Conservation (phyloP, 208 protist genomes). For the Angomonas desouzai region DNA sequence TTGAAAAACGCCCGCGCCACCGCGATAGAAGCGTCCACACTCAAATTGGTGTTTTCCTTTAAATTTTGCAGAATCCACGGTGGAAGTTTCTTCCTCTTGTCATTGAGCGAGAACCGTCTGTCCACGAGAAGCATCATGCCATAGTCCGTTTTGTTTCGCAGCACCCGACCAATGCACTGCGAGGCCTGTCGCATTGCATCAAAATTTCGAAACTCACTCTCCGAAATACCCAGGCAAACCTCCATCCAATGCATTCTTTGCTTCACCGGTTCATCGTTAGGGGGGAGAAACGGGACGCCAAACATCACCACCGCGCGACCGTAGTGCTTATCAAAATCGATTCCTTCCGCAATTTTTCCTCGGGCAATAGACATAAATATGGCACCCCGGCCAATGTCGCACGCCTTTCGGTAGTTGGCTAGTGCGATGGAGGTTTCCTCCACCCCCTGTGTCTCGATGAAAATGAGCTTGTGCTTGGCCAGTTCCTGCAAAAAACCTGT, state of each 20-base stretch:
- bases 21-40: constrained; percentile 84
- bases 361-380: constrained; percentile 98
- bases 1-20: constrained; percentile 90
- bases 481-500: constrained; percentile 91
- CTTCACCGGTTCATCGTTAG: constrained; percentile 86
- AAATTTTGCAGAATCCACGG: constrained; percentile 89
- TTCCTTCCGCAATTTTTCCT: constrained; percentile 97
- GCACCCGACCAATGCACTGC: constrained; percentile 99
- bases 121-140: constrained; percentile 99
- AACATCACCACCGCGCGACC: constrained; percentile 96
- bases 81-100: constrained; percentile 94
- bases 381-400: constrained; percentile 97
- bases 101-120: constrained; percentile 92
- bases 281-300: constrained; percentile 96
- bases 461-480: constrained; percentile 96
- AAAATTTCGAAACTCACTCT: constrained; percentile 98
- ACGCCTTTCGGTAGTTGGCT: constrained; percentile 96
- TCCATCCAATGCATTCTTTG: constrained; percentile 97
- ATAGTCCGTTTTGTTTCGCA: constrained; percentile 99
- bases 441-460: constrained; percentile 97
- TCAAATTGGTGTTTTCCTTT: constrained; percentile 90
- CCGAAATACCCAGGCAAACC: constrained; percentile 93
- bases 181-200: constrained; percentile 98
- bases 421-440: constrained; percentile 97
- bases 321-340: constrained; percentile 99